Percentiles rank a stretch among this genome's conserved stretches.
These are phyloP conservation scores for Tolypocladium ovalisporum DNA, from an alignment of 2,329 filamentous ascomycete species.

Conservation along the genomic window DNA sequence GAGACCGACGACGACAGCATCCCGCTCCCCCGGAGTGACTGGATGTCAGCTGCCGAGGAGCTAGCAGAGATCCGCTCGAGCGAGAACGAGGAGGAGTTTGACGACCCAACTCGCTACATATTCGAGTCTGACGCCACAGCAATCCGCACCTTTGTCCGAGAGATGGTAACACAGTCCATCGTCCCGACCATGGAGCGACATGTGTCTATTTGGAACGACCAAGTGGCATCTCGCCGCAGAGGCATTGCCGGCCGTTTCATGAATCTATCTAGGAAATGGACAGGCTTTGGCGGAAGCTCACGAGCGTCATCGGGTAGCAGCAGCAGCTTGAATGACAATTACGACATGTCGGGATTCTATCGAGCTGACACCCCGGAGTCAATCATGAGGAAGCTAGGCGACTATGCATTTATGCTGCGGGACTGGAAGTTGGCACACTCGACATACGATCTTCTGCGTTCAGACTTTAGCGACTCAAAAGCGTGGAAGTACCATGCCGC, in stretches of 20 bases:
- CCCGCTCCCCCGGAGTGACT: slow-evolving; percentile 70
- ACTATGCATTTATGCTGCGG: slow-evolving; percentile 93
- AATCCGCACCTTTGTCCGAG: slow-evolving; percentile 79
- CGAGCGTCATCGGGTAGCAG: slow-evolving; percentile 46
- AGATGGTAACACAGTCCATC: slow-evolving; percentile 91
- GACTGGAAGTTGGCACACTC: slow-evolving; percentile 91
- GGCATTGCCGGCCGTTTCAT: slow-evolving; percentile 91
- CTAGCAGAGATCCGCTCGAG: slow-evolving; percentile 59
- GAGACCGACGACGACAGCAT: slow-evolving; percentile 87
- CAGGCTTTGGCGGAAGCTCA: slow-evolving; percentile 62
- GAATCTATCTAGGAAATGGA: slow-evolving; percentile 84
- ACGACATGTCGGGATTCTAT: slow-evolving; percentile 75
- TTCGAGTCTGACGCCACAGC: slow-evolving; percentile 88
- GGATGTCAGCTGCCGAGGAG: slow-evolving; percentile 83
- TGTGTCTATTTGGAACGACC: slow-evolving; percentile 90
- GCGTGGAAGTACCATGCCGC: slow-evolving; percentile 94
- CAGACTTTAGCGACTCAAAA: slow-evolving; percentile 89
- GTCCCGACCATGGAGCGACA: slow-evolving; percentile 93
- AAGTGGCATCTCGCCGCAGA: slow-evolving; percentile 80
- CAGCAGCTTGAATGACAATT: slow-evolving; percentile 51
- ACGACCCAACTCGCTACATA: slow-evolving; percentile 65
- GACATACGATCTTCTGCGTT: slow-evolving; percentile 80
- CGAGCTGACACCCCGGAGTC: slow-evolving; percentile 76
- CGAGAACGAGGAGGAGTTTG: slow-evolving; percentile 57
- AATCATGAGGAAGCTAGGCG: slow-evolving; percentile 82